Evolutionary conservation across 108 stramenopile species (phyloP).

Genomic region (Discostella stelligeroides): DNA sequence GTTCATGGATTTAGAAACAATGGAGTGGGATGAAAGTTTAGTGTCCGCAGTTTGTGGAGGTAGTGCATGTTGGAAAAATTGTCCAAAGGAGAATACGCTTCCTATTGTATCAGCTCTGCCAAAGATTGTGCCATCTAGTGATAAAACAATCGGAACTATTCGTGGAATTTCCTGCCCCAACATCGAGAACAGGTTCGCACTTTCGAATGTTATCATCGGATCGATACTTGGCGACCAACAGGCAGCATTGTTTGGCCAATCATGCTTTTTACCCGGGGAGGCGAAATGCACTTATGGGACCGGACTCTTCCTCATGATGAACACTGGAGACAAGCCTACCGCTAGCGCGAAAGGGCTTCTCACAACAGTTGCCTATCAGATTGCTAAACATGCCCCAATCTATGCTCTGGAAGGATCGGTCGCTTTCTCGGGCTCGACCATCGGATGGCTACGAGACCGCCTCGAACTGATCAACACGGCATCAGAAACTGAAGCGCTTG

Average conservation of each 20-base stretch:
- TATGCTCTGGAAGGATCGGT: conserved; percentile 98
- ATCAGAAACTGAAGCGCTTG: conserved; percentile 87
- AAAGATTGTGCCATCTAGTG: conserved; percentile 67
- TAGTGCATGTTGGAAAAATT: conserved; percentile 31
- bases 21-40: conserved; percentile 85
- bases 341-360: conserved; percentile 87
- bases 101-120: conserved; percentile 66
- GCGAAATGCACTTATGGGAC: conserved; percentile 98
- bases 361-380: conserved; percentile 95
- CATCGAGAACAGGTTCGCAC: conserved; percentile 12
- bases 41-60: conserved; percentile 62
- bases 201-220: conserved; percentile 78
- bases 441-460: conserved; percentile 98
- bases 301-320: conserved; percentile 97
- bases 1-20: conserved; percentile 86
- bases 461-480: conserved; percentile 81
- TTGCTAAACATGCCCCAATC: conserved; percentile 64
- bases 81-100: conserved; percentile 9
- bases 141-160: conserved; percentile 46
- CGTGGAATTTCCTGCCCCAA: conserved; percentile 49
- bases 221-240: conserved; percentile 97
- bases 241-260: conserved; percentile 95
- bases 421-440: conserved; percentile 89
- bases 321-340: conserved; percentile 81
- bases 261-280: conserved; percentile 88